These are phyloP conservation scores for Trichoderma harzianum DNA, from an alignment of 2,329 filamentous ascomycete species.

Conservation along the genomic window DNA sequence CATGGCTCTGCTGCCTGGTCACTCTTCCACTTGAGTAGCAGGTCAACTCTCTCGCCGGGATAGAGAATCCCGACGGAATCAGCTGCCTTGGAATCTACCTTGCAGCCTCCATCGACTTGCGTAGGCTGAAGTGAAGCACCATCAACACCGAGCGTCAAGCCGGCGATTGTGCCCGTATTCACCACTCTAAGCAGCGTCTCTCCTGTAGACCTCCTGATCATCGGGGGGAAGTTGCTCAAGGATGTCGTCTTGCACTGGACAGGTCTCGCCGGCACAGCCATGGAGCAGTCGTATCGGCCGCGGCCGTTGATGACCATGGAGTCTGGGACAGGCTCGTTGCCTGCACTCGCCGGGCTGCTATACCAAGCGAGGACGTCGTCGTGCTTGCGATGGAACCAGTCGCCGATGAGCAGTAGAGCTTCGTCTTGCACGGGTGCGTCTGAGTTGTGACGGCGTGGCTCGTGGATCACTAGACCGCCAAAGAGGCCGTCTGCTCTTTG, in stretches of 20 bases:
- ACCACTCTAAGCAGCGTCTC: slow-evolving; percentile 24
- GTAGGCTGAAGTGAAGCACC: slow-evolving; percentile 24
- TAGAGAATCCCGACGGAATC: slow-evolving; percentile 26
- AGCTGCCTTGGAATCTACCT: slow-evolving; percentile 16
- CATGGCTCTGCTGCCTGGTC: slow-evolving; percentile 9
- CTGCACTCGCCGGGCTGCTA: slow-evolving; percentile 33
- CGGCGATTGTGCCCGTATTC: slow-evolving; percentile 26
- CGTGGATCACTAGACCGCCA: slow-evolving; percentile 57
- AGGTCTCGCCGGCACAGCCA: slow-evolving; percentile 27
- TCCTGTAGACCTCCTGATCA: slow-evolving; percentile 7
- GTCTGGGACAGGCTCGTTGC: slow-evolving; percentile 39
- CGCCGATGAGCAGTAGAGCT: slow-evolving; percentile 50
- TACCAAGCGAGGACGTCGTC: slow-evolving; percentile 34
- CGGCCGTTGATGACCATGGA: slow-evolving; percentile 36
- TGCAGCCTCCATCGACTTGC: slow-evolving; percentile 24
- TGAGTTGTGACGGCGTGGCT: slow-evolving; percentile 33
- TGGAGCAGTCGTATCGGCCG: slow-evolving; percentile 31
- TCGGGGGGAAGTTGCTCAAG: slow-evolving; percentile 17
- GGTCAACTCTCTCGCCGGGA: slow-evolving; percentile 26
- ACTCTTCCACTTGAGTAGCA: slow-evolving; percentile 23
- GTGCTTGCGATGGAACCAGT: slow-evolving; percentile 38
- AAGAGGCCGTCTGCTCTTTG: slow-evolving; percentile 52
- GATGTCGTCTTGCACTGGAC: slow-evolving; percentile 22
- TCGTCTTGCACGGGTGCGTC: slow-evolving; percentile 49
- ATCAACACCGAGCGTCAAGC: slow-evolving; percentile 22